Conservation (phyloP, 1,284 basidiomycete species). For the Salmacisia buchloeana region DNA sequence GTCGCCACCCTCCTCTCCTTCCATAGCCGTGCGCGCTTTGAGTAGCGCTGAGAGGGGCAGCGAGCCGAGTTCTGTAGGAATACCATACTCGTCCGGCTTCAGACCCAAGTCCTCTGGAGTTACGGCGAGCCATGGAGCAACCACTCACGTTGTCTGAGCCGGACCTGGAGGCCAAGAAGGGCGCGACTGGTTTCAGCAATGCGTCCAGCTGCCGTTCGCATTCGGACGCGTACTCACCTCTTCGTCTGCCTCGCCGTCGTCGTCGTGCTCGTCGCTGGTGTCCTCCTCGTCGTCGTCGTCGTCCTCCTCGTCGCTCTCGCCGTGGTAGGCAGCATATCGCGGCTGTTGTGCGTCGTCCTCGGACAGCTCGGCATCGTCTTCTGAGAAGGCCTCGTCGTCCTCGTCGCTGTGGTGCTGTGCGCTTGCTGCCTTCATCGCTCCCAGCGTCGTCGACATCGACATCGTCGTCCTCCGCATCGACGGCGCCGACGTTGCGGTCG, state of each 20-base stretch:
- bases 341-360: conserved; percentile 52
- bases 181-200: no score
- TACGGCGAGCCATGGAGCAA: background rate
- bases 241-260: conserved; percentile 17
- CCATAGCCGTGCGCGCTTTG: background rate
- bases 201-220: no score
- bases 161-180: no score
- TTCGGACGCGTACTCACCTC: conserved; percentile 12
- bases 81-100: background rate
- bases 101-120: background rate
- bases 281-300: conserved; percentile 40
- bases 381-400: conserved; percentile 10
- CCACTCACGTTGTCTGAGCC: no score
- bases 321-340: background rate
- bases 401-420: background rate
- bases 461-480: background rate
- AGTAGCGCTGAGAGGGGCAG: background rate
- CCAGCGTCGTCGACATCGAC: background rate
- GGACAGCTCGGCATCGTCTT: conserved; percentile 51
- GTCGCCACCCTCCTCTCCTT: background rate
- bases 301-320: background rate
- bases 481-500: no score
- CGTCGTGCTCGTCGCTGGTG: conserved; percentile 11
- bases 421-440: no score
- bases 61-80: background rate